Evolutionary conservation across 1,284 basidiomycete species (phyloP).

Genomic region (Tilletia horrida): DNA sequence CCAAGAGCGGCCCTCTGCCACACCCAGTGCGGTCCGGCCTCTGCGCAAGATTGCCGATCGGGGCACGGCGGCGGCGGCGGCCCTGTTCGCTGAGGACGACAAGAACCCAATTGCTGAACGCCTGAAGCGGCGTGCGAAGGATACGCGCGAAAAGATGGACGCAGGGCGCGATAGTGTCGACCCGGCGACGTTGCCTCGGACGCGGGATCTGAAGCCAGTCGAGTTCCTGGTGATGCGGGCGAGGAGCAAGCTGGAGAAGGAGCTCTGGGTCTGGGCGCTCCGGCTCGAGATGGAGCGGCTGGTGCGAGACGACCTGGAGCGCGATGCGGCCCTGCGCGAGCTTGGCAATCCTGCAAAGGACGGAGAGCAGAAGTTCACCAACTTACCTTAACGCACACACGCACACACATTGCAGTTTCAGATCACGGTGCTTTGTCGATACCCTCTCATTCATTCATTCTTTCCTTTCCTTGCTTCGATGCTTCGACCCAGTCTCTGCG

Average conservation of each 20-base stretch:
- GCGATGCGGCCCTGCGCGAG: slow-evolving; percentile 50
- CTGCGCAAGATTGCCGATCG: not conserved
- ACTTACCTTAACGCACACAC: not conserved
- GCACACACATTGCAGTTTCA: not conserved
- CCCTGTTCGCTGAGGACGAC: slow-evolving; percentile 7
- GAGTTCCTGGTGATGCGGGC: slow-evolving; percentile 69
- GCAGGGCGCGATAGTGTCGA: slow-evolving; percentile 5
- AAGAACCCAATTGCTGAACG: not conserved
- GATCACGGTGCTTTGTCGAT: not conserved
- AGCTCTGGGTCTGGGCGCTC: slow-evolving; percentile 82
- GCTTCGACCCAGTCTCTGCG: too few relatives aligned
- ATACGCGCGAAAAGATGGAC: not conserved
- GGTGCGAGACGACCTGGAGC: slow-evolving; percentile 44
- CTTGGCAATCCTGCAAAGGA: slow-evolving; percentile 29
- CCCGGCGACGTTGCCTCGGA: slow-evolving; percentile 58
- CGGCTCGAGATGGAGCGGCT: slow-evolving; percentile 77
- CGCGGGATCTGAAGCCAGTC: slow-evolving; percentile 62
- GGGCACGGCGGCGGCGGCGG: not conserved
- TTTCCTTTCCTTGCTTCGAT: not conserved
- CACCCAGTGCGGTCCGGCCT: not conserved
- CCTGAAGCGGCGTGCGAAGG: not conserved
- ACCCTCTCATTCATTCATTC: not conserved
- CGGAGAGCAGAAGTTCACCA: slow-evolving; percentile 17
- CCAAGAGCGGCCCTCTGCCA: not conserved
- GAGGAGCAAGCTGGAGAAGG: slow-evolving; percentile 73